Conservation (phyloP, 805 yeast species). For the Candida hungchunana region DNA sequence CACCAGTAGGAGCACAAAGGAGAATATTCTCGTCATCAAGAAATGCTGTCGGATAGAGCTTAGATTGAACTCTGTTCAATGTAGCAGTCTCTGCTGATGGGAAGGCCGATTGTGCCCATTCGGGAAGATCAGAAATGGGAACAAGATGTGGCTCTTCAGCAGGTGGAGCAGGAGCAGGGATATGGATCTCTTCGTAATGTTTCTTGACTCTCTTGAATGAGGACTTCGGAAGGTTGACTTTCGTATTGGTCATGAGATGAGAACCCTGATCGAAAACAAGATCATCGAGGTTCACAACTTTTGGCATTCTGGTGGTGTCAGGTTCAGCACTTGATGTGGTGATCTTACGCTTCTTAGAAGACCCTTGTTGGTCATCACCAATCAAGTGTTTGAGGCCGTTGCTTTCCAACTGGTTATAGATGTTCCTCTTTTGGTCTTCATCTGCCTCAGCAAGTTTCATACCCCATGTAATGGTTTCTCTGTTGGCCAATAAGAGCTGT, state of each 20-base stretch:
- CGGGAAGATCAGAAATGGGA: conserved; percentile 61
- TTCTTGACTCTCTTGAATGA: conserved; percentile 72
- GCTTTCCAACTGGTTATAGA: conserved; percentile 42
- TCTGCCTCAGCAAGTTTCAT: conserved; percentile 39
- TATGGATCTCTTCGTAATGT: conserved; percentile 80
- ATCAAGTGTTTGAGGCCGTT: conserved; percentile 39
- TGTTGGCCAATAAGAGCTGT: conserved; percentile 44
- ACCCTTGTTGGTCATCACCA: conserved; percentile 23
- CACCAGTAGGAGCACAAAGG: conserved; percentile 97
- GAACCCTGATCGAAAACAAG: conserved; percentile 70
- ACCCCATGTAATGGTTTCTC: conserved; percentile 51
- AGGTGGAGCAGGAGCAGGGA: conserved; percentile 77
- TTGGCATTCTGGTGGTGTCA: conserved; percentile 36
- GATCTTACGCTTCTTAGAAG: conserved; percentile 27
- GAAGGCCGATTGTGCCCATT: conserved; percentile 78
- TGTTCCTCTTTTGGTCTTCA: conserved; percentile 31
- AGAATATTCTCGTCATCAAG: conserved; percentile 64
- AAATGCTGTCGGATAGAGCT: conserved; percentile 77
- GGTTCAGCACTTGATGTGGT: background rate
- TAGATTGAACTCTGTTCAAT: conserved; percentile 80
- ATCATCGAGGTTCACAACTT: conserved; percentile 57
- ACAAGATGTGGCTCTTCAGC: conserved; percentile 41
- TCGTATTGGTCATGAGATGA: conserved; percentile 59
- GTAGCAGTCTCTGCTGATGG: conserved; percentile 59
- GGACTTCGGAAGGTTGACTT: conserved; percentile 75